Evolutionary conservation across 805 yeast genomes (phyloP), one percentile per base, ranked within the genome.

Genomic region (Hanseniaspora thailandica): DNA sequence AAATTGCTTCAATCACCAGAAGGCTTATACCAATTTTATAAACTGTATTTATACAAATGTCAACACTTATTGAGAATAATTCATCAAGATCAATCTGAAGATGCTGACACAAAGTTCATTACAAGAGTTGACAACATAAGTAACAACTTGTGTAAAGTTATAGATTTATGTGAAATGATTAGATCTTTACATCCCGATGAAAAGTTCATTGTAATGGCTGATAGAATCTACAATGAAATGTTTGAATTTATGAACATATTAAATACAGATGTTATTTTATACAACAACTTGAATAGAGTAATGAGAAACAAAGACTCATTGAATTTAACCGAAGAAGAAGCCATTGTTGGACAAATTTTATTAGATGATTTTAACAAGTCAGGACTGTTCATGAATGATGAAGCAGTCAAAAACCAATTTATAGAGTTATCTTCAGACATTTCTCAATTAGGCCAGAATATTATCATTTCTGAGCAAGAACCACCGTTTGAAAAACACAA

Each of bases 181-280:
- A 71, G 97, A 45, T 88, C 87, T 23, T 81, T 83, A 1, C 97
- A 90, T 63, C 97, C 97, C 0, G 76, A 81, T 57, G 71, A 71
- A 47, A 66, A 71, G 17, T 87, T 86, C 74, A 74, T 84, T 10
- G 73, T 73, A 38, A 89, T 88, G 1, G 96, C 98, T 1, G 95
- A 90, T 62, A 74, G 76, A 43, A 84, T 93, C 35, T 96, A 90
- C 63, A 94, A 86, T 60, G 72, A 79, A 57, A 78, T 90, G 84
- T 90, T 83, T 66, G 95, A 88, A 62, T 89, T 82, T 66, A 93
- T 93, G 98, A 93, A 88, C 66, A 76, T 83, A 51, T 71, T 93
- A 44, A 93, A 93, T 66, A 89, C 97, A 2, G 82, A 86, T 52
- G 84, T 80, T 15, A 82, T 76, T 35, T 71, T 93, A 28, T 86